These are phyloP conservation scores for Fusarium zealandicum DNA, from an alignment of 2,329 filamentous ascomycete genomes.

Conservation along the genomic window DNA sequence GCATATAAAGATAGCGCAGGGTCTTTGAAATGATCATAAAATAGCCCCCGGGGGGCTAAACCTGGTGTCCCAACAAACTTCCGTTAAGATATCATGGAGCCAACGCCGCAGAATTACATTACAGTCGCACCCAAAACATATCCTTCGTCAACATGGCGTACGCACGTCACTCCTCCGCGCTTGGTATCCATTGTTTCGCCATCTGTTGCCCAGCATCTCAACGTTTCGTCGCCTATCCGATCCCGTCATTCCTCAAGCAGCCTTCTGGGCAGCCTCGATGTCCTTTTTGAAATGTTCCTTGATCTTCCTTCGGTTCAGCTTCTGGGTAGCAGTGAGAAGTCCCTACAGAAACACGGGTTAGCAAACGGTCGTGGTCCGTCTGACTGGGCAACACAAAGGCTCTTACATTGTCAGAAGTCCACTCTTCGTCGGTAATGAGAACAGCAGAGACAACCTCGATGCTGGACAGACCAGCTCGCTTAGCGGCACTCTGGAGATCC, in stretches of 20 bases:
- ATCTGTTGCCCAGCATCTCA: slow-evolving; percentile 12
- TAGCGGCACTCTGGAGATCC: slow-evolving; percentile 71
- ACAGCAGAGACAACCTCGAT: slow-evolving; percentile 81
- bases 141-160: slow-evolving; percentile 12
- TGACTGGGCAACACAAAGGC: neutral
- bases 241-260: slow-evolving; percentile 23
- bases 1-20: slow-evolving; percentile 1
- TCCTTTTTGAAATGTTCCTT: slow-evolving; percentile 59
- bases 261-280: slow-evolving; percentile 54
- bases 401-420: slow-evolving; percentile 85
- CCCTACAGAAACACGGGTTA: slow-evolving; percentile 51
- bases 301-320: slow-evolving; percentile 63
- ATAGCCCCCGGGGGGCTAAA: slow-evolving; percentile 14
- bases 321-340: slow-evolving; percentile 67
- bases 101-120: slow-evolving; percentile 40
- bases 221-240: slow-evolving; percentile 8
- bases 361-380: neutral
- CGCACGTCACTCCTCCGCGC: slow-evolving; percentile 11
- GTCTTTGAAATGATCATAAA: slow-evolving; percentile 16
- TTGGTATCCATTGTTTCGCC: slow-evolving; percentile 36
- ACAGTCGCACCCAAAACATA: slow-evolving; percentile 34
- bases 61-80: slow-evolving; percentile 25
- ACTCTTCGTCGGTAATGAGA: slow-evolving; percentile 83
- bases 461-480: slow-evolving; percentile 69
- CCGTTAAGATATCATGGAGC: slow-evolving; percentile 35